A percentile compares a stretch with the other conserved stretches of the same genome.
Evolutionary conservation across 2,329 filamentous ascomycete genomes (phyloP).

Genomic region (Dactylellina parvicollis): DNA sequence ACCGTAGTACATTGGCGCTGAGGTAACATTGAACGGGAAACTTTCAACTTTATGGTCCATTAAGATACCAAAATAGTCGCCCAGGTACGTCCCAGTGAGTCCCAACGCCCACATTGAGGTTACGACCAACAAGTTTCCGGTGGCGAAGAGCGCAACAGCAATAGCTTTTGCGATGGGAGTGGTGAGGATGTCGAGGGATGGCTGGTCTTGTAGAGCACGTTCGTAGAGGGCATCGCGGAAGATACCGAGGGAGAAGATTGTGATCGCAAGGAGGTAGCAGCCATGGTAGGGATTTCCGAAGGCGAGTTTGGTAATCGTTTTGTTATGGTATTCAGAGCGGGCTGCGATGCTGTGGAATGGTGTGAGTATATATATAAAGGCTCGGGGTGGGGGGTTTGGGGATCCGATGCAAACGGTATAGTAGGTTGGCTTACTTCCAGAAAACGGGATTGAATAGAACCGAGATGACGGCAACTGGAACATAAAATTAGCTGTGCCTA

Average conservation of each 20-base stretch:
- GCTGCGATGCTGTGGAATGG: conserved; percentile 22
- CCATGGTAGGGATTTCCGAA: conserved; percentile 78
- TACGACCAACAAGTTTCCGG: conserved; percentile 85
- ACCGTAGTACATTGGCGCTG: conserved; percentile 96
- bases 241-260: conserved; percentile 92
- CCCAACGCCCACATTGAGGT: conserved; percentile 91
- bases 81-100: conserved; percentile 93
- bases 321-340: conserved; percentile 83
- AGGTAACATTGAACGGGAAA: conserved; percentile 93
- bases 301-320: conserved; percentile 86
- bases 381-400: background rate
- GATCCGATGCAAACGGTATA: conserved; percentile 66
- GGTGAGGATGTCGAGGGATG: conserved; percentile 65
- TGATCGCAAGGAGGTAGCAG: conserved; percentile 87
- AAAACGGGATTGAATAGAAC: conserved; percentile 98
- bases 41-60: conserved; percentile 95
- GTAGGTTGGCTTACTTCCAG: conserved; percentile 82
- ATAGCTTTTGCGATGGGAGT: conserved; percentile 69
- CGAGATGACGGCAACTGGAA: conserved; percentile 76
- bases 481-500: background rate
- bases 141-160: conserved; percentile 75
- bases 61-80: conserved; percentile 98
- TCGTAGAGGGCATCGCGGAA: conserved; percentile 82
- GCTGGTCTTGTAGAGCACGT: conserved; percentile 76
- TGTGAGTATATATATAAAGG: no score